phyloP scores from a whole-genome alignment of 2,329 filamentous ascomycete genomes.

The Cladorrhinum sp. region DNA sequence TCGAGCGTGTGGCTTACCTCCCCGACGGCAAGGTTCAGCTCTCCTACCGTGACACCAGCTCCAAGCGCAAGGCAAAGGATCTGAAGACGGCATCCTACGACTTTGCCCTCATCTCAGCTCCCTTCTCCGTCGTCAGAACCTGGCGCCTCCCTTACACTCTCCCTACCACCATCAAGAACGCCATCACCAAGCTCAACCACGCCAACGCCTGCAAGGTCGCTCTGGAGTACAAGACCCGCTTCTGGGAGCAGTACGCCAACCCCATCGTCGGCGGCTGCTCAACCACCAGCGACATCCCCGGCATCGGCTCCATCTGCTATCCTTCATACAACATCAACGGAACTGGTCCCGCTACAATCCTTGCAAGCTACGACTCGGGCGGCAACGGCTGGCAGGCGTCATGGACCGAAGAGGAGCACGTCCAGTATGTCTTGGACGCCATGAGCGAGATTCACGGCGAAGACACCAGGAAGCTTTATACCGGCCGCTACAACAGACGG shows the following conservation, averaged over 20 bases:
- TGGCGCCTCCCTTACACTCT: slow-evolving; percentile 50
- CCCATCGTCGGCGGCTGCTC: slow-evolving; percentile 64
- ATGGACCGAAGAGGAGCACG: slow-evolving; percentile 57
- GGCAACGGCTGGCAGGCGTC: slow-evolving; percentile 37
- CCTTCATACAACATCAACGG: slow-evolving; percentile 65
- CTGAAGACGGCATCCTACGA: slow-evolving; percentile 49
- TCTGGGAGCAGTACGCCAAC: slow-evolving; percentile 50
- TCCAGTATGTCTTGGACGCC: slow-evolving; percentile 59
- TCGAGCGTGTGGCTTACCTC: slow-evolving; percentile 56
- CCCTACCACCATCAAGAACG: slow-evolving; percentile 42
- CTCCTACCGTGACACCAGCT: slow-evolving; percentile 43
- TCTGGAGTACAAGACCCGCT: slow-evolving; percentile 64
- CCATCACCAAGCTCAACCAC: slow-evolving; percentile 48
- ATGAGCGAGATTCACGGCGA: slow-evolving; percentile 67
- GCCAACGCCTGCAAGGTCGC: slow-evolving; percentile 55
- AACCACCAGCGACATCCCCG: slow-evolving; percentile 52
- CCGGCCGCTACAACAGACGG: slow-evolving; percentile 60
- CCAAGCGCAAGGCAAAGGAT: slow-evolving; percentile 25
- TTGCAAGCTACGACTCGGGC: slow-evolving; percentile 56
- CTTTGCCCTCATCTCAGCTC: slow-evolving; percentile 63
- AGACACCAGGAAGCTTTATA: slow-evolving; percentile 59
- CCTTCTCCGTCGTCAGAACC: slow-evolving; percentile 61
- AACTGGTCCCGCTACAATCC: slow-evolving; percentile 58
- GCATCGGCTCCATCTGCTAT: slow-evolving; percentile 62
- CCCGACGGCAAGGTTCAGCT: slow-evolving; percentile 53